Base-by-base conservation (phyloP, 2,329 filamentous ascomycete species). In the Neoascochyta sp. region DNA sequence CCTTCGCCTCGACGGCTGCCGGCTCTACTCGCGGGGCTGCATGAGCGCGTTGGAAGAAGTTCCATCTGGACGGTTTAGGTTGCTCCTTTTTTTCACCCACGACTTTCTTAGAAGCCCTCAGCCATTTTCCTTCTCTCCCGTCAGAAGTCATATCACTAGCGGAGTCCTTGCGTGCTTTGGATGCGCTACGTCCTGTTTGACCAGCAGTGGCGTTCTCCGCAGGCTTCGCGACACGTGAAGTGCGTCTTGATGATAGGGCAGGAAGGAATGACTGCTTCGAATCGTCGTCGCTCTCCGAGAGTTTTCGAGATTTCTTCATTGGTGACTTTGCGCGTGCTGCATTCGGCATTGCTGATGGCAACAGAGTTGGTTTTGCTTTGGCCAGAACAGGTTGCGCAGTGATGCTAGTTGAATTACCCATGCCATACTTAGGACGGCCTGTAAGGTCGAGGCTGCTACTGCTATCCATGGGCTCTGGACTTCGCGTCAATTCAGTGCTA, bases 21-120 rank as follows among this genome's bases (percentile, higher is more conserved):
- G 45, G 43, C 4, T 52, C 47, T 17, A 62, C 52, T 60, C 66
- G 54, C 17, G 64, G 59, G 8, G 59, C 52, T 4, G 64, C 60
- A 9, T 69, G 66, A 6, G 65, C 63, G 9, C 68, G 58, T 30
- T 78, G 74, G 36, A 80, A 78, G 41, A 80, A 76, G 43, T 76
- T 79, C 75, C 74, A 79, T 39, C 62, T 60, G 13, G 61, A 47
- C 11, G 63, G 50, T 50, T 69, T 70, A 11, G 44, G 34, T 25
- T 42, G 52, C 24, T 53, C 45, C 36, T 60, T 45, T n/a, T 36
- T 47, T 27, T 57, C 51, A 1, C 25, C 24, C 22, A 46, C 50
- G 21, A 26, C 41, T 33, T 57, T 52, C 38, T 59, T 60, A 9
- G 54, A 57, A 9, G 52, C 45, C 18, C 56, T 60, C 22, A 66